These are phyloP conservation scores for Tolypocladium capitatum DNA, from an alignment of 2,329 filamentous ascomycete species.

Conservation along the genomic window DNA sequence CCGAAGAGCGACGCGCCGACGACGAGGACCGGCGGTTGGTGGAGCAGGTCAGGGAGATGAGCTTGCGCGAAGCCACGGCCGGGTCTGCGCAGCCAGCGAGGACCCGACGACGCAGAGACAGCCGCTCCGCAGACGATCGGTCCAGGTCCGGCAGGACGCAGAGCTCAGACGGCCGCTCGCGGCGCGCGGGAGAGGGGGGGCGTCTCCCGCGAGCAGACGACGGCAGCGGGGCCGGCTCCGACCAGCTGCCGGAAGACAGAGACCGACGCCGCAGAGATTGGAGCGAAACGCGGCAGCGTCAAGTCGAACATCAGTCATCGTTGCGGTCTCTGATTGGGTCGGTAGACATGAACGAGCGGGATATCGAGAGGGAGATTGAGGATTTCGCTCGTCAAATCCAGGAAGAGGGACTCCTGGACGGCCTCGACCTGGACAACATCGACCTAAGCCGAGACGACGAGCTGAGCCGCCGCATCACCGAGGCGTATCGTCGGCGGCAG, in stretches of 20 bases:
- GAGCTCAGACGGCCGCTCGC: constrained; percentile 17
- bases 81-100: constrained; percentile 20
- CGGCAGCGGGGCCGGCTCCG: constrained; percentile 14
- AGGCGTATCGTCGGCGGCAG: constrained; percentile 71
- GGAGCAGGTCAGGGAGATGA: constrained; percentile 59
- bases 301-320: constrained; percentile 81
- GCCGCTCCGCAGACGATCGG: constrained; percentile 19
- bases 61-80: constrained; percentile 53
- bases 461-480: constrained; percentile 78
- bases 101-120: constrained; percentile 18
- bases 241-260: constrained; percentile 23
- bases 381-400: constrained; percentile 83
- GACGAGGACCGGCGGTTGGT: constrained; percentile 58
- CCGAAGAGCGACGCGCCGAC: constrained; percentile 40
- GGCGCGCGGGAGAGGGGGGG: constrained; percentile 9
- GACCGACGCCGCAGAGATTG: constrained; percentile 19
- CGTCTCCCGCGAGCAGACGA: constrained; percentile 13
- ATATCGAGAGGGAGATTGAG: constrained; percentile 79
- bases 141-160: constrained; percentile 17
- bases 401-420: constrained; percentile 75
- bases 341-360: constrained; percentile 60
- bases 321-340: constrained; percentile 72
- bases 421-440: constrained; percentile 77
- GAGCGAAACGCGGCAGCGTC: constrained; percentile 38
- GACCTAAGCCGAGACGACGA: constrained; percentile 77